Conservation (phyloP, 2,329 filamentous ascomycete species). For the Bisporella sp. region DNA sequence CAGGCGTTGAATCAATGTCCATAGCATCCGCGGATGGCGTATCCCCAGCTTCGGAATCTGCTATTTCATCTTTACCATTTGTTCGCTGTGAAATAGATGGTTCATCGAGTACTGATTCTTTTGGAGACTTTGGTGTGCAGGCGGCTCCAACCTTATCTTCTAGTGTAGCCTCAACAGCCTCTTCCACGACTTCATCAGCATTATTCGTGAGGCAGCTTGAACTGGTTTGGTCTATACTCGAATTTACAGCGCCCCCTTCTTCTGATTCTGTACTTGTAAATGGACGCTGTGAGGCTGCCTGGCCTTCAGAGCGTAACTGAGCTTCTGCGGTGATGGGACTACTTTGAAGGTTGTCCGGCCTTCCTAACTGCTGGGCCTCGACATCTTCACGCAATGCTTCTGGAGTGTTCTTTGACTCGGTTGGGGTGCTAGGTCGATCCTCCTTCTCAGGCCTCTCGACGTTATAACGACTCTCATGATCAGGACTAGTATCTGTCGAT, state of each 20-base stretch:
- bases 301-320: slow-evolving; percentile 49
- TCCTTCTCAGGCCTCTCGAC: slow-evolving; percentile 40
- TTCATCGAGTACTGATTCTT: too few relatives aligned
- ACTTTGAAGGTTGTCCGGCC: slow-evolving; percentile 28
- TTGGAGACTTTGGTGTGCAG: neutral
- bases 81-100: slow-evolving; percentile 6
- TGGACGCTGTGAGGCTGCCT: slow-evolving; percentile 21
- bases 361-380: slow-evolving; percentile 13
- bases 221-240: slow-evolving; percentile 1
- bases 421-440: slow-evolving; percentile 33
- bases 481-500: slow-evolving; percentile 69
- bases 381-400: slow-evolving; percentile 29
- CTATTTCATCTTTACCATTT: slow-evolving; percentile 13
- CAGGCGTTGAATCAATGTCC: slow-evolving; percentile 19
- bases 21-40: slow-evolving; percentile 18
- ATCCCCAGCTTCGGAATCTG: slow-evolving; percentile 22
- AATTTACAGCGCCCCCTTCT: neutral
- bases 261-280: neutral
- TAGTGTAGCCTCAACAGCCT: slow-evolving; percentile 19
- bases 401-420: slow-evolving; percentile 16
- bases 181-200: slow-evolving; percentile 17
- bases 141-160: slow-evolving; percentile 14
- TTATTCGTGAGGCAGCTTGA: slow-evolving; percentile 12
- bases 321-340: slow-evolving; percentile 48
- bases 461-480: slow-evolving; percentile 55